These are phyloP conservation scores for Podospora australis DNA, from an alignment of 495 filamentous ascomycete genomes.

Conservation along the genomic window DNA sequence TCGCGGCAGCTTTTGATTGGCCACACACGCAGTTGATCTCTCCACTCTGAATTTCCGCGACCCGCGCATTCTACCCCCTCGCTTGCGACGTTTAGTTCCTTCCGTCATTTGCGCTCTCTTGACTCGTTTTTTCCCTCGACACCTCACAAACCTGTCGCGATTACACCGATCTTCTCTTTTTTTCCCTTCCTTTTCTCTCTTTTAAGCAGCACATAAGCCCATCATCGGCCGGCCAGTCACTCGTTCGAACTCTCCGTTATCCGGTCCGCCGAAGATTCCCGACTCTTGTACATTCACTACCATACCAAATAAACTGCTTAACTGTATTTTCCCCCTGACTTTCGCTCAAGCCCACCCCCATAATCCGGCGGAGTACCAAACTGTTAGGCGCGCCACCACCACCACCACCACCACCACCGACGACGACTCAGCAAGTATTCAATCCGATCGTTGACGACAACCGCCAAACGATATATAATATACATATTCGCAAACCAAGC, in stretches of 20 bases:
- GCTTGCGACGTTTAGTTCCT: slow-evolving; percentile 16
- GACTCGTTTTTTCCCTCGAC: slow-evolving; percentile 11
- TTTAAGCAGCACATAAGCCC: slow-evolving; percentile 4
- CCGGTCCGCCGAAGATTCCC: no score
- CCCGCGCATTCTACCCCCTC: slow-evolving; percentile 4
- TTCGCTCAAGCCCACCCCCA: no score
- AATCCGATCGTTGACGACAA: slow-evolving; percentile 6
- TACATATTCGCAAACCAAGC: not conserved
- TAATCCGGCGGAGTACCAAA: no score
- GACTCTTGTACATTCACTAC: no score
- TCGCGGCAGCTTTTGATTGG: slow-evolving; percentile 6
- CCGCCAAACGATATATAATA: no score
- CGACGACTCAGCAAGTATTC: not conserved
- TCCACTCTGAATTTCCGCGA: slow-evolving; percentile 13
- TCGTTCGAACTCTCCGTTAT: no score
- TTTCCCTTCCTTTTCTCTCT: slow-evolving; percentile 1
- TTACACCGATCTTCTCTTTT: slow-evolving; percentile 2
- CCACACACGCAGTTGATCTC: not conserved
- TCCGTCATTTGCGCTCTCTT: slow-evolving; percentile 19
- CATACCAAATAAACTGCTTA: no score
- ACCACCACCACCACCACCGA: no score
- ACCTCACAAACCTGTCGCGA: slow-evolving; percentile 3
- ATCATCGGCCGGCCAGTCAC: slow-evolving; percentile 8
- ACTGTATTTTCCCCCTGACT: no score
- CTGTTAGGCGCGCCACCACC: no score